Evolutionary conservation across 768 basidiomycete species (phyloP), one percentile per base, ranked within the genome.

Genomic region (Phaeotremella fagi): DNA sequence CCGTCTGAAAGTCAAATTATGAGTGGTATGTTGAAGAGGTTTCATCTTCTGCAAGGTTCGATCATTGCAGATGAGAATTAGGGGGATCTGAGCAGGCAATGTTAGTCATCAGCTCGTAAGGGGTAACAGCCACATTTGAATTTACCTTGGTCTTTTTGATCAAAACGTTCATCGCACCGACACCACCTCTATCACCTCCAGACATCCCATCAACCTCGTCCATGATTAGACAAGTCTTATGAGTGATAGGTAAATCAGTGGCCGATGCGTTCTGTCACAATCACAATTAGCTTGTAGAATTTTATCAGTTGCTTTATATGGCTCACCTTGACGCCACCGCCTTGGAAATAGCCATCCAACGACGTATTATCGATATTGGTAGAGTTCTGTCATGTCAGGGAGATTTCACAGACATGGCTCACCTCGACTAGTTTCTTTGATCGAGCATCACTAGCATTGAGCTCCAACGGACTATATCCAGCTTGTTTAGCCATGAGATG

Each of bases 151-250:
- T 86, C 79, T 94, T 97, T 77, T 86, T 90, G 63, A 99, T 94
- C 56, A 99, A 68, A 0, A 84, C 84, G 53, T 90, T 90, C 61
- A 99, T 71, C 4, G 95, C 95, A 22, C 90, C 94, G 1, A 98
- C 88, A 50, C 95, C 95, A 15, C 95, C 95, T 41, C 95, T 81
- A 74, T 99, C 95, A 16, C 95, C 95, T 2, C 88, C 88, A 4
- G 90, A 94, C 92, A 98, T 99, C 1, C 95, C 95, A 61, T 99
- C 95, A 2, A 98, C 94, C 72, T 99, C 95, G 66, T 99, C 95
- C 94, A 99, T 97, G 70, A 99, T 98, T 41, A 99, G 78, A 60
- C 90, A 89, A 0, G 87, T 82, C 70, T 79, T 82, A 63, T 87
- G 82, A 0, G 87, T 90, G 59, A 97, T 83, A 15, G 77, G 68